phyloP scores from a whole-genome alignment of 2,329 filamentous ascomycete species.

The Leptoxyphium fumago region DNA sequence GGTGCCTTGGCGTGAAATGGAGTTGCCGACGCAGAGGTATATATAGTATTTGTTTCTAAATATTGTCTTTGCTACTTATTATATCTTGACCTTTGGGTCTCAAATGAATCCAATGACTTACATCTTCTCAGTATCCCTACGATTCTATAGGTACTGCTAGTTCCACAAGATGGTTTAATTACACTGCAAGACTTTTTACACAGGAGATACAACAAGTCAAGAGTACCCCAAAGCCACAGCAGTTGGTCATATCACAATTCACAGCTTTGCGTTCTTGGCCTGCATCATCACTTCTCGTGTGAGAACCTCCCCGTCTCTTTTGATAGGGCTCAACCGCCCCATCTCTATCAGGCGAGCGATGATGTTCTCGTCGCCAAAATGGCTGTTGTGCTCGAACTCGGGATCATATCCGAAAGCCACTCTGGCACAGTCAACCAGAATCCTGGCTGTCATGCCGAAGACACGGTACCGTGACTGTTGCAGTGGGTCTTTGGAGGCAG shows the following conservation, averaged over 20 bases:
- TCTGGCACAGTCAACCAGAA: slow-evolving; percentile 74
- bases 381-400: slow-evolving; percentile 60
- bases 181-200: no score
- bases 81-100: no score
- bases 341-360: slow-evolving; percentile 41
- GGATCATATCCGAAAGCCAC: slow-evolving; percentile 72
- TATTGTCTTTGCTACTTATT: no score
- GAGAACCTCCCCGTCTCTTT: slow-evolving; percentile 34
- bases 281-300: slow-evolving; percentile 22
- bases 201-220: no score
- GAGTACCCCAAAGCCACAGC: no score
- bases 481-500: slow-evolving; percentile 12
- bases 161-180: no score
- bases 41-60: no score
- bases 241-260: not conserved
- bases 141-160: no score
- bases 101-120: no score
- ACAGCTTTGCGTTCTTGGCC: slow-evolving; percentile 19
- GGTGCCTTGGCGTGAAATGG: no score
- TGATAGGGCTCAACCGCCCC: slow-evolving; percentile 39
- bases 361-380: slow-evolving; percentile 53
- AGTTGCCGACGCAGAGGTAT: no score
- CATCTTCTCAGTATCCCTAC: no score
- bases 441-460: slow-evolving; percentile 88
- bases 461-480: slow-evolving; percentile 50